Conservation (phyloP, 768 basidiomycete genomes). For the Phaffia tasmanica region DNA sequence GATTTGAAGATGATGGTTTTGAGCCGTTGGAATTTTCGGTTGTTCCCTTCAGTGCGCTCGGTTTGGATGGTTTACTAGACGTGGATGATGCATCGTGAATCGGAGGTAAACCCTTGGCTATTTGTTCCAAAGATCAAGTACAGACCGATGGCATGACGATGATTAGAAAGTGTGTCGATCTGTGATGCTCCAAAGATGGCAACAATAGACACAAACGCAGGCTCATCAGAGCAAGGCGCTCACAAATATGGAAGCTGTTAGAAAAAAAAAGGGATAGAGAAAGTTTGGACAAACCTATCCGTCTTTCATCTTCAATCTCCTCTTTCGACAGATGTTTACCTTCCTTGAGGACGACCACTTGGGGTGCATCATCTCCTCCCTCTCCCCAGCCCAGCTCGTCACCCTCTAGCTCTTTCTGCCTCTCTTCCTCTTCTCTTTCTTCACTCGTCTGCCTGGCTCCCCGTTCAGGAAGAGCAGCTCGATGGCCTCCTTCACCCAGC, state of each 20-base stretch:
- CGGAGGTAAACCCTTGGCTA: constrained; percentile 30
- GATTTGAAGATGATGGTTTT: constrained; percentile 25
- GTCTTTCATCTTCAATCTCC: constrained; percentile 56
- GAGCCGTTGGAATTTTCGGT: constrained; percentile 14
- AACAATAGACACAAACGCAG: too few relatives aligned
- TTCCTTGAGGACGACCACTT: constrained; percentile 74
- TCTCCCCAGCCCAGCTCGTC: constrained; percentile 32
- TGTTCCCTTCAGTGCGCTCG: background rate
- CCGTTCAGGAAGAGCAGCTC: constrained; percentile 9
- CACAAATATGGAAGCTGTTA: too few relatives aligned
- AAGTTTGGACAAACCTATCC: constrained; percentile 9
- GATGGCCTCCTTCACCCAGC: background rate
- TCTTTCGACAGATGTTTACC: constrained; percentile 73
- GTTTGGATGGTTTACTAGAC: background rate
- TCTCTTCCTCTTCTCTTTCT: constrained; percentile 55
- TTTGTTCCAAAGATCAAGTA: too few relatives aligned
- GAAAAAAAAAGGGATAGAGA: background rate
- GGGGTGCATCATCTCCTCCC: constrained; percentile 66
- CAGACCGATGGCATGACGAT: background rate
- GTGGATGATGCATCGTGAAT: constrained; percentile 8
- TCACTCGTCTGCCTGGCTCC: constrained; percentile 21
- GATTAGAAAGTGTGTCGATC: background rate
- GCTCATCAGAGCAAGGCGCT: too few relatives aligned
- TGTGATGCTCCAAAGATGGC: too few relatives aligned
- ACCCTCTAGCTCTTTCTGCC: constrained; percentile 38